Evolutionary conservation across 2,329 filamentous ascomycete genomes (phyloP).

Genomic region (Corniculantispora saksenae): DNA sequence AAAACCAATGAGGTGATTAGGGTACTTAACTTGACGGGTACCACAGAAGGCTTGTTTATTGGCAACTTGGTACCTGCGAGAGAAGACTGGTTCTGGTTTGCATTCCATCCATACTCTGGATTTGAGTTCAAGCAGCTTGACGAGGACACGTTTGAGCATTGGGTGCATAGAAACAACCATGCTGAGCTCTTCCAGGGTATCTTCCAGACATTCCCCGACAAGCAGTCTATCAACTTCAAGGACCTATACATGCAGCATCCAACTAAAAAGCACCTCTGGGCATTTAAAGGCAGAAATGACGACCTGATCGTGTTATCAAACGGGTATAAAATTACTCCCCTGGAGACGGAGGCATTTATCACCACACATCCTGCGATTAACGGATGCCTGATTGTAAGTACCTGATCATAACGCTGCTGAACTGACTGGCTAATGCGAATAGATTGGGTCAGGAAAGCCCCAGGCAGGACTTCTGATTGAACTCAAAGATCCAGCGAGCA

Average conservation of each 20-base stretch:
- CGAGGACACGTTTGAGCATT: slow-evolving; percentile 33
- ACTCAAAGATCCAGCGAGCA: slow-evolving; percentile 26
- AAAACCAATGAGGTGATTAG: slow-evolving; percentile 35
- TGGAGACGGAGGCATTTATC: slow-evolving; percentile 32
- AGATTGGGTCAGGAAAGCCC: no score
- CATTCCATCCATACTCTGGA: slow-evolving; percentile 36
- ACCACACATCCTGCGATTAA: slow-evolving; percentile 29
- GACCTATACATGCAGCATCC: slow-evolving; percentile 33
- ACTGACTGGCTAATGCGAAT: no score
- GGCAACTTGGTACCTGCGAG: slow-evolving; percentile 30
- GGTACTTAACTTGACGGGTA: slow-evolving; percentile 37
- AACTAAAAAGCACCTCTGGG: slow-evolving; percentile 30
- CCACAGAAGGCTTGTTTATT: slow-evolving; percentile 38
- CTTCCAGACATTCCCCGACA: slow-evolving; percentile 34
- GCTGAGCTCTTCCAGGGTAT: slow-evolving; percentile 33
- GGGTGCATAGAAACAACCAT: slow-evolving; percentile 31
- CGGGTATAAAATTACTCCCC: slow-evolving; percentile 33
- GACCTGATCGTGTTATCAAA: slow-evolving; percentile 34
- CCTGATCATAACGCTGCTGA: no score
- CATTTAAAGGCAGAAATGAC: slow-evolving; percentile 32
- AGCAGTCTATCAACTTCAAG: slow-evolving; percentile 32
- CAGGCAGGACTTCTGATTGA: slow-evolving; percentile 32
- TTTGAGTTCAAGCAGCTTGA: slow-evolving; percentile 37
- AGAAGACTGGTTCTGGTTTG: slow-evolving; percentile 36
- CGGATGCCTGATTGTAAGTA: slow-evolving; percentile 30